phyloP scores from a whole-genome alignment of 2,329 filamentous ascomycete genomes.

The Claviceps quebecensis region DNA sequence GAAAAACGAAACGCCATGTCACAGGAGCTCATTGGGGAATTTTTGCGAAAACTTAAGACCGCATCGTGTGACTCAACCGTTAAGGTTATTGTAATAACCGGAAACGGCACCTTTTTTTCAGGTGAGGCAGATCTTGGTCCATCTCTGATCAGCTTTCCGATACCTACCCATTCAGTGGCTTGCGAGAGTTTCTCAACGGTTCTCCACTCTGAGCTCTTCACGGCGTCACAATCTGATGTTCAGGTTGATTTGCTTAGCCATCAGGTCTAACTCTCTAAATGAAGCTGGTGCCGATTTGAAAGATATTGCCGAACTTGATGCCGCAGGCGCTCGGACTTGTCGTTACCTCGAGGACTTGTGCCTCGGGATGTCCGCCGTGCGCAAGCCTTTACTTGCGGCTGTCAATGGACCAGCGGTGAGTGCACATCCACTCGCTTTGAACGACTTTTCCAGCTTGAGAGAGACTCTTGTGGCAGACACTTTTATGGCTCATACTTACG shows the following conservation, averaged over 20 bases:
- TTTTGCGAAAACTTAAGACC: conserved; percentile 18
- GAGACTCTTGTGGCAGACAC: background rate
- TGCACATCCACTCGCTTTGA: background rate
- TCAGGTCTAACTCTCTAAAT: background rate
- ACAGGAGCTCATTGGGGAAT: conserved; percentile 31
- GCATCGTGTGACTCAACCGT: conserved; percentile 13
- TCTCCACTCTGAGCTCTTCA: conserved; percentile 1
- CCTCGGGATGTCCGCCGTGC: conserved; percentile 17
- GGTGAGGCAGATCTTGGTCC: conserved; percentile 5
- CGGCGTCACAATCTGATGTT: conserved; percentile 1
- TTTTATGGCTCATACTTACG: conserved; percentile 3
- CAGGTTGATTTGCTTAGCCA: background rate
- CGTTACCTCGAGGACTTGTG: conserved; percentile 29
- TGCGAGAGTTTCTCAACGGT: background rate
- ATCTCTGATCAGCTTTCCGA: background rate
- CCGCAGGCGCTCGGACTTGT: conserved; percentile 16
- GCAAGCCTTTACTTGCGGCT: conserved; percentile 34
- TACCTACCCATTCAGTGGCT: background rate
- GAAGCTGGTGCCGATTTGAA: conserved; percentile 23
- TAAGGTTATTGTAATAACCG: conserved; percentile 24
- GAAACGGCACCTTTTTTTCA: conserved; percentile 15
- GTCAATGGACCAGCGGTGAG: conserved; percentile 36
- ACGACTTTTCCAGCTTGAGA: background rate
- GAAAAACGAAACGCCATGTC: conserved; percentile 46
- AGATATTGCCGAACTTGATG: conserved; percentile 21